phyloP scores from a whole-genome alignment of 2,329 filamentous ascomycete genomes.

The Fusarium poae region DNA sequence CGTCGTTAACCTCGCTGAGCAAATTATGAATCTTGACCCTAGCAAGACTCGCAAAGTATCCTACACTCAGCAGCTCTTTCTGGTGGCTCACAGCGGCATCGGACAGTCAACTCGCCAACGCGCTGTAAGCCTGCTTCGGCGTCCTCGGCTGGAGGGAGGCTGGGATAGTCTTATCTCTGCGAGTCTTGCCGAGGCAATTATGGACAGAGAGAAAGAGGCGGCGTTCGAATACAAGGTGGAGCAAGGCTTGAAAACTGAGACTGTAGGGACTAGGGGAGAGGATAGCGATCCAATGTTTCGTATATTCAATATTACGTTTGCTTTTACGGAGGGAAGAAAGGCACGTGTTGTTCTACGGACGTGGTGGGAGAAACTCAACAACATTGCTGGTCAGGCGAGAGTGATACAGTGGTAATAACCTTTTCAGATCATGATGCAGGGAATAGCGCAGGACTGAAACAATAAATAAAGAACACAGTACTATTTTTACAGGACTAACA shows the following conservation, averaged over 20 bases:
- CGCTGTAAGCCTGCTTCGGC: background rate
- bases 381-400: background rate
- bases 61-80: constrained; percentile 3
- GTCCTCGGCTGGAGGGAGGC: background rate
- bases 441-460: too few species aligned
- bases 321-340: constrained; percentile 6
- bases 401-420: background rate
- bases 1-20: constrained; percentile 7
- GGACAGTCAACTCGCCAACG: background rate
- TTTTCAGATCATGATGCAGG: too few species aligned
- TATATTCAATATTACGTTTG: constrained; percentile 24
- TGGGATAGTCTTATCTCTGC: constrained; percentile 25
- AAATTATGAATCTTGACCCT: constrained; percentile 4
- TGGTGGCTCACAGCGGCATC: constrained; percentile 12
- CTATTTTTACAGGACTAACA: too few species aligned
- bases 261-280: background rate
- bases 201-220: constrained; percentile 17
- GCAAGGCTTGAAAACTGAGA: background rate
- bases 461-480: too few species aligned
- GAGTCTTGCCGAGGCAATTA: constrained; percentile 16
- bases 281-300: constrained; percentile 12
- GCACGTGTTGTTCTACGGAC: constrained; percentile 7
- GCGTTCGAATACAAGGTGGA: background rate
- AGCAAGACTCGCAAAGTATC: background rate
- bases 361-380: constrained; percentile 14